Conservation (phyloP, 331 rosid species). For the Rosa hybrid region DNA sequence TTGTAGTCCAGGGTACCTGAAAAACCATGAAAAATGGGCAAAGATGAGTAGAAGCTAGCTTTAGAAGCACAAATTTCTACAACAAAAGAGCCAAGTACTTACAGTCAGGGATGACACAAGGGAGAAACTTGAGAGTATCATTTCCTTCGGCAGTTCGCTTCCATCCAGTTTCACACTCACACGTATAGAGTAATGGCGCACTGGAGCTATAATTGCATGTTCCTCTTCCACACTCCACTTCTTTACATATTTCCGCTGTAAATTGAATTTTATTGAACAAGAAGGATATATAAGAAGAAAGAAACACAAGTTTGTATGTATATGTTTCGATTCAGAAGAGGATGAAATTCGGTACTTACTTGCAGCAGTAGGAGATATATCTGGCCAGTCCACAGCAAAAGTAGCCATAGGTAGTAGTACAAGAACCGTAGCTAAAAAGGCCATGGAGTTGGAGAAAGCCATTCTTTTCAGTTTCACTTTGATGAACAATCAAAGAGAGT, state of each 20-base stretch:
- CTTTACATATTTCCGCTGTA: constrained; percentile 56
- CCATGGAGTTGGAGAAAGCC: constrained; percentile 44
- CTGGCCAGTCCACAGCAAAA: constrained; percentile 21
- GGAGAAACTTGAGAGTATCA: constrained; percentile 54
- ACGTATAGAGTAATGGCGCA: constrained; percentile 43
- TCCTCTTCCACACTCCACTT: constrained; percentile 80
- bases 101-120: constrained; percentile 95
- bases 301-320: background rate
- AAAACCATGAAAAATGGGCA: background rate
- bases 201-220: constrained; percentile 32
- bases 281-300: background rate
- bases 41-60: background rate
- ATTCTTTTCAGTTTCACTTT: constrained; percentile 7
- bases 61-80: background rate
- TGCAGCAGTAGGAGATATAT: constrained; percentile 14
- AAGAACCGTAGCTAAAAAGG: constrained; percentile 36
- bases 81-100: constrained; percentile 3
- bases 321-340: background rate
- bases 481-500: background rate
- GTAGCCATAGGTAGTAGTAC: constrained; percentile 41
- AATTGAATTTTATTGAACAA: background rate
- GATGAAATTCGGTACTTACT: constrained; percentile 27
- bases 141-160: constrained; percentile 41
- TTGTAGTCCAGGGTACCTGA: constrained; percentile 64
- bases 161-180: constrained; percentile 74